phyloP scores from a whole-genome alignment of 352 stramenopile genomes.

The Saprolegnia diclina region DNA sequence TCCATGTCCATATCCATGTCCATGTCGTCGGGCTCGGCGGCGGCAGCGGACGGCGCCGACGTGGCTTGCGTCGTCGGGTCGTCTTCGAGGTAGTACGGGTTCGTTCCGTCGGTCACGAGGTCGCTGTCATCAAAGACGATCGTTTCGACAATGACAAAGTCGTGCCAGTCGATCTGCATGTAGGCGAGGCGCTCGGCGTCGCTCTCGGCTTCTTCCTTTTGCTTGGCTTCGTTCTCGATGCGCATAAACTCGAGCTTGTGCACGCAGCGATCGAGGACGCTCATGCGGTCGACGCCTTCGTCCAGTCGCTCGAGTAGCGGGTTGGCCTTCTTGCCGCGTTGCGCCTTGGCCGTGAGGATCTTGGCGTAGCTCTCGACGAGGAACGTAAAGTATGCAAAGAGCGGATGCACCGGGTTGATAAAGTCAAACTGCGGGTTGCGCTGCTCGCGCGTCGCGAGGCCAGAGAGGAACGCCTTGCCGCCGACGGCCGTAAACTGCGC shows the following conservation, averaged over 20 bases:
- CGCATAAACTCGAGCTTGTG: constrained; percentile 78
- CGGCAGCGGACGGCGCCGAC: constrained; percentile 29
- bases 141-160: constrained; percentile 99
- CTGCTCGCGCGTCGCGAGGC: constrained; percentile 92
- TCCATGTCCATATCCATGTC: constrained; percentile 90
- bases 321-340: constrained; percentile 53
- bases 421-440: constrained; percentile 98
- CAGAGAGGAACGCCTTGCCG: constrained; percentile 92
- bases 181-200: constrained; percentile 69
- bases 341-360: constrained; percentile 68
- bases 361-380: constrained; percentile 96
- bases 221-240: constrained; percentile 64
- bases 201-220: constrained; percentile 61
- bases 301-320: constrained; percentile 38
- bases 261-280: constrained; percentile 79
- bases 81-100: constrained; percentile 24
- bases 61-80: constrained; percentile 28
- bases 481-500: constrained; percentile 97
- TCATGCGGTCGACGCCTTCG: constrained; percentile 75
- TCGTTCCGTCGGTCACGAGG: constrained; percentile 35
- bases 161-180: constrained; percentile 96
- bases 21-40: constrained; percentile 68
- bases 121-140: constrained; percentile 94
- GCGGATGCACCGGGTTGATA: constrained; percentile 93
- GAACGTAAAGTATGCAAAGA: constrained; percentile 98